Conservation (phyloP, 805 yeast species). For the Priceomyces haplophilus region DNA sequence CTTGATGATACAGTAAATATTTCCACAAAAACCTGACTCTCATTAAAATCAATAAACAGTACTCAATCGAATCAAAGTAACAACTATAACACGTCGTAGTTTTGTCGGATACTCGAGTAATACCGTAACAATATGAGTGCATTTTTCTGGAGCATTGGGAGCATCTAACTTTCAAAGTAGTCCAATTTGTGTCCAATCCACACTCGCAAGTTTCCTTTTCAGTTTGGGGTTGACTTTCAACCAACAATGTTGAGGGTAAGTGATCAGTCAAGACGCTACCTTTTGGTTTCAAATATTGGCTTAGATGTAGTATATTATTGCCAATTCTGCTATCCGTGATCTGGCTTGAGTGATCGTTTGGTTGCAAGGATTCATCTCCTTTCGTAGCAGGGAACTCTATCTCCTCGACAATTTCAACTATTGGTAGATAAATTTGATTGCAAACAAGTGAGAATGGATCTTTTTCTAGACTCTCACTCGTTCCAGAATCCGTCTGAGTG, state of each 20-base stretch:
- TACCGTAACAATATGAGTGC: slow-evolving; percentile 36
- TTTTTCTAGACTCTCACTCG: slow-evolving; percentile 7
- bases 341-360: neutral
- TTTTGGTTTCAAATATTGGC: slow-evolving; percentile 22
- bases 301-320: slow-evolving; percentile 14
- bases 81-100: slow-evolving; percentile 11
- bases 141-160: slow-evolving; percentile 24
- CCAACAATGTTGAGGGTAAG: slow-evolving; percentile 10
- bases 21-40: slow-evolving; percentile 33
- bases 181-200: slow-evolving; percentile 10
- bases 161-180: slow-evolving; percentile 19
- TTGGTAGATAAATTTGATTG: slow-evolving; percentile 1
- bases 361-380: neutral
- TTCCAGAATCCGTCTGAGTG: slow-evolving; percentile 5
- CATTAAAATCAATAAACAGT: slow-evolving; percentile 26
- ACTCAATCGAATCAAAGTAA: slow-evolving; percentile 19
- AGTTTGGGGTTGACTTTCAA: neutral
- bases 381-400: neutral
- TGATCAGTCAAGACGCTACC: slow-evolving; percentile 27
- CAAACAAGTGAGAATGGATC: slow-evolving; percentile 26
- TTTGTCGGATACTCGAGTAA: slow-evolving; percentile 4
- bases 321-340: too few relatives aligned
- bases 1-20: slow-evolving; percentile 15
- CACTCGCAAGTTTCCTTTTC: slow-evolving; percentile 24
- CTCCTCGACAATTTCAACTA: neutral